Evolutionary conservation across 2,329 filamentous ascomycete species (phyloP), one percentile per base, ranked within the genome.

Genomic region (Whalleya microplaca): DNA sequence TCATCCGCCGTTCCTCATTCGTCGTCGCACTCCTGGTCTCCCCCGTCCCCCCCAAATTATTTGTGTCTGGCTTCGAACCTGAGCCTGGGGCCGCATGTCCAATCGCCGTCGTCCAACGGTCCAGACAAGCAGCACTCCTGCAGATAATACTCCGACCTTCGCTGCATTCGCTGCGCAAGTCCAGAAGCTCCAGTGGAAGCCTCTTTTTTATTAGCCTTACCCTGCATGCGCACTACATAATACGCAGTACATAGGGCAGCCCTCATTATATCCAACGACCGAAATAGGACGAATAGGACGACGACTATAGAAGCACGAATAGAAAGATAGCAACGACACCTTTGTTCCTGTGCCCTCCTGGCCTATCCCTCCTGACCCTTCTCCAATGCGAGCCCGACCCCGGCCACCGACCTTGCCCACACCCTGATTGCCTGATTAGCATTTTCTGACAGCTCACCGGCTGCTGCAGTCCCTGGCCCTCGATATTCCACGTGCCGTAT

Each of bases 131-230:
- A 58, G 53, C 57, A 58, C 58, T 58, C 58, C 63, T 66, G 65
- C 62, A 66, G 58, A 64, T 66, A 66, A 62, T 66, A 62, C 63
- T 58, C 64, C 66, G 60, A 65, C 57, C 59, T 63, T 66, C 58
- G 62, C 62, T 62, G 59, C 57, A 53, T 63, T 66, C 58, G 62
- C 62, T 62, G 59, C 57, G 55, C 55, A 58, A 58, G 61, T 58
- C 60, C 58, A 63, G 60, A 63, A 63, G 54, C 57, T 58, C 60
- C 53, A 63, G n/a, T n/a, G n/a, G 57, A 60, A 57, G 32, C 52
- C 23, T 27, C 45, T 27, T 41, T n/a, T n/a, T n/a, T n/a, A n/a
- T n/a, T 45, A 51, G 16, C 43, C 49, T 51, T 37, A 55, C 21
- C 43, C 43, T 45, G 43, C 43, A 21, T 27, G n/a, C n/a, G n/a